These are phyloP conservation scores for Kazachstania sp. DNA, from an alignment of 1,139 yeast species.

Conservation along the genomic window DNA sequence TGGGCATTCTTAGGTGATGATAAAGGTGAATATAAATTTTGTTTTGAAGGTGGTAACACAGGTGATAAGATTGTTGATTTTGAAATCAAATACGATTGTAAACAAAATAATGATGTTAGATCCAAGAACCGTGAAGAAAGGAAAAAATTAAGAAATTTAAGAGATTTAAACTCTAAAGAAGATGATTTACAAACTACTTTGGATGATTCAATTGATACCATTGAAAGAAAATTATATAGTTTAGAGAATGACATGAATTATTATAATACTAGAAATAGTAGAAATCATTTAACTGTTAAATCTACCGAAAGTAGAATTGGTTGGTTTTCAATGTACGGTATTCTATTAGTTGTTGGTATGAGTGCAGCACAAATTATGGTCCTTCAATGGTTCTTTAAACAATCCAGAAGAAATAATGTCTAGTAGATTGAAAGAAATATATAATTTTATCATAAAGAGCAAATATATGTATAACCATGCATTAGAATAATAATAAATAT, in stretches of 20 bases:
- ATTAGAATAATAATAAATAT: neutral
- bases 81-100: constrained; percentile 45
- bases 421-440: constrained; percentile 24
- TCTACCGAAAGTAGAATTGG: constrained; percentile 83
- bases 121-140: constrained; percentile 54
- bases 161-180: constrained; percentile 6
- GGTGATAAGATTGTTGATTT: constrained; percentile 86
- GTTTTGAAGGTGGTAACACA: constrained; percentile 82
- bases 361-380: constrained; percentile 74
- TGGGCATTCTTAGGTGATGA: constrained; percentile 61
- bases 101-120: constrained; percentile 48
- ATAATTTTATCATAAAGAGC: neutral
- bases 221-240: constrained; percentile 60
- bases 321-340: constrained; percentile 76
- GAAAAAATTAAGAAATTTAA: constrained; percentile 13
- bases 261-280: constrained; percentile 84
- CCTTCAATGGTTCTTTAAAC: constrained; percentile 81
- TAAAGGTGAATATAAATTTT: constrained; percentile 84
- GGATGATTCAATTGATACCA: constrained; percentile 43
- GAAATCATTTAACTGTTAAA: constrained; percentile 86
- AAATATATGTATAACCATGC: constrained; percentile 12
- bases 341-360: constrained; percentile 75
- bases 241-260: constrained; percentile 63
- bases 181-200: constrained; percentile 48
- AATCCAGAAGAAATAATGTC: constrained; percentile 73